phyloP scores from a whole-genome alignment of 805 yeast species.

The Saccharomycopsis guyanensis region DNA sequence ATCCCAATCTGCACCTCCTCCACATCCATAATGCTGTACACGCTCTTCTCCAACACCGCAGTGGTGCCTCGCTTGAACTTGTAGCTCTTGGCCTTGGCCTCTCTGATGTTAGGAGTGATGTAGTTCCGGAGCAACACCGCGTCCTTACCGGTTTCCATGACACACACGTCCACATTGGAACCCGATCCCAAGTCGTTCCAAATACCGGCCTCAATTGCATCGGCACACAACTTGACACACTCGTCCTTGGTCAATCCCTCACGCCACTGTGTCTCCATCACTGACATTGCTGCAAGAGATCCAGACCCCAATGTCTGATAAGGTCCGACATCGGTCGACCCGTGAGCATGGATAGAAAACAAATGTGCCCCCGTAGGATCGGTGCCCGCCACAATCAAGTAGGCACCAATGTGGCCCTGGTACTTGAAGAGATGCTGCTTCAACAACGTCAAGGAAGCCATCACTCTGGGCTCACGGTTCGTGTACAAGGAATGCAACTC shows the following conservation, averaged over 20 bases:
- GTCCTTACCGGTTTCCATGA: slow-evolving; percentile 88
- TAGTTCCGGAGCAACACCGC: slow-evolving; percentile 81
- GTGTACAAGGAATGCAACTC: slow-evolving; percentile 84
- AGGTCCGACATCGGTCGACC: slow-evolving; percentile 93
- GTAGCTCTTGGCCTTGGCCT: slow-evolving; percentile 72
- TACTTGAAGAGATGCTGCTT: slow-evolving; percentile 95
- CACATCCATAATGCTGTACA: slow-evolving; percentile 58
- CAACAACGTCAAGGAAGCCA: slow-evolving; percentile 83
- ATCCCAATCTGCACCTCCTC: slow-evolving; percentile 39
- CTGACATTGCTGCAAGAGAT: slow-evolving; percentile 97
- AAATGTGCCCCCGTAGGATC: slow-evolving; percentile 95
- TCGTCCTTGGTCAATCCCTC: slow-evolving; percentile 73
- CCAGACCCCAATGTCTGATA: slow-evolving; percentile 94
- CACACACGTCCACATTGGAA: slow-evolving; percentile 95
- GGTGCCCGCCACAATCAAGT: slow-evolving; percentile 94
- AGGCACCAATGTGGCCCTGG: slow-evolving; percentile 97
- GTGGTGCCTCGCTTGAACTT: slow-evolving; percentile 93
- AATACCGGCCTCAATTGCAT: slow-evolving; percentile 95
- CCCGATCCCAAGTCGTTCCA: slow-evolving; percentile 99
- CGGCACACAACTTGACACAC: slow-evolving; percentile 84
- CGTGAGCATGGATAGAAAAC: slow-evolving; percentile 93
- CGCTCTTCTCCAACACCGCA: slow-evolving; percentile 57
- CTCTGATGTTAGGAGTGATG: slow-evolving; percentile 85
- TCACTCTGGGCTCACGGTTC: slow-evolving; percentile 85
- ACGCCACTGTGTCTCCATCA: slow-evolving; percentile 82